Percentiles rank a stretch among this genome's conserved stretches.
Evolutionary conservation across 208 protist genomes (phyloP).

Genomic region (Tetramitus jugosus): DNA sequence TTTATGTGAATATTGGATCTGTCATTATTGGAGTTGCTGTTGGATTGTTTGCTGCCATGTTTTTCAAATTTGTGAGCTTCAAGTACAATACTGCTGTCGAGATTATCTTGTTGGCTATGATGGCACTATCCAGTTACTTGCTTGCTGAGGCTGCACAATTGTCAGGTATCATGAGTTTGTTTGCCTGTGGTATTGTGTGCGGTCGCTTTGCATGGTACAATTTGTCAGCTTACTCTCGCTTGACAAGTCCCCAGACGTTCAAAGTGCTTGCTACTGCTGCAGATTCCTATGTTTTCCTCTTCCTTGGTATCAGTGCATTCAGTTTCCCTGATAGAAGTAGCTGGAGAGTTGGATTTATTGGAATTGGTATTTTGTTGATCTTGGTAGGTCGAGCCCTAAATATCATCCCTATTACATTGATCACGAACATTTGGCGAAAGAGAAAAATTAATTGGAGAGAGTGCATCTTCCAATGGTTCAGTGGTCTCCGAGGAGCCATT

Average conservation of each 20-base stretch:
- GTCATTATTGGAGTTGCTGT: conserved; percentile 26
- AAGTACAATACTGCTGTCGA: conserved; percentile 29
- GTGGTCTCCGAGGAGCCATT: neutral
- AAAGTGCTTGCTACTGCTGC: neutral
- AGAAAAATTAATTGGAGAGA: neutral
- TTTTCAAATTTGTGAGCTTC: conserved; percentile 33
- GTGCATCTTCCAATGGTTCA: neutral
- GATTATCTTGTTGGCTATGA: conserved; percentile 37
- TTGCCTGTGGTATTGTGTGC: neutral
- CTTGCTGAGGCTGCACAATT: neutral
- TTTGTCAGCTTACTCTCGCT: neutral
- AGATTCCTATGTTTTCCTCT: neutral
- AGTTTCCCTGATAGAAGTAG: neutral
- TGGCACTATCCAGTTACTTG: neutral
- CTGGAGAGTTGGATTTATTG: neutral
- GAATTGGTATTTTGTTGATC: neutral
- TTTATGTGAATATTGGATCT: conserved; percentile 24
- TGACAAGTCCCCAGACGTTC: neutral
- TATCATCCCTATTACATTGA: neutral
- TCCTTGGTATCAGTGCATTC: neutral
- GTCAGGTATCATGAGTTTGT: neutral
- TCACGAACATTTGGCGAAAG: neutral
- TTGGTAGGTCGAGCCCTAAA: neutral
- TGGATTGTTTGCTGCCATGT: conserved; percentile 17
- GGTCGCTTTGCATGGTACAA: neutral